These are phyloP conservation scores for Fusarium lateritium DNA, from an alignment of 2,329 filamentous ascomycete genomes.

Conservation along the genomic window DNA sequence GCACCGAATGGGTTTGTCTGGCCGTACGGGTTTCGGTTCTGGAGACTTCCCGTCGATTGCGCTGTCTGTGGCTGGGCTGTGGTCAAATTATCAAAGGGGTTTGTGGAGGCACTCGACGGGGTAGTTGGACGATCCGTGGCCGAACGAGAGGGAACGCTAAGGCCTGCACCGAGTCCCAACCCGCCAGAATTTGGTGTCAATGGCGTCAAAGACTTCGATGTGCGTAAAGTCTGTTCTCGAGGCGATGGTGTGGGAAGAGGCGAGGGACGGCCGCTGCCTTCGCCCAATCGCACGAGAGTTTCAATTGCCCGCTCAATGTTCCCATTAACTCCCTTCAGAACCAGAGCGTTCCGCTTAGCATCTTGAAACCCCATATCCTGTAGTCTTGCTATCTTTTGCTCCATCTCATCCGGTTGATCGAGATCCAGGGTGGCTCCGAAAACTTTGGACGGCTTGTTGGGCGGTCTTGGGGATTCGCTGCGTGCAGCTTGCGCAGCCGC, in stretches of 20 bases:
- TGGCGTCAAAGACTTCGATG: constrained; percentile 70
- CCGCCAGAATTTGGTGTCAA: constrained; percentile 57
- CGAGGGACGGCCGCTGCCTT: constrained; percentile 67
- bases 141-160: constrained; percentile 52
- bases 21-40: constrained; percentile 69
- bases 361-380: constrained; percentile 95
- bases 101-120: constrained; percentile 67
- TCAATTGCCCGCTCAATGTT: constrained; percentile 91
- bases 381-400: constrained; percentile 82
- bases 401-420: constrained; percentile 71
- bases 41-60: constrained; percentile 74
- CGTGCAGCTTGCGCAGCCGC: constrained; percentile 48
- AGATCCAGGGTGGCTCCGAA: constrained; percentile 78
- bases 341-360: constrained; percentile 82
- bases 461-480: constrained; percentile 57
- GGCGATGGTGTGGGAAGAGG: constrained; percentile 57
- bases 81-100: constrained; percentile 76
- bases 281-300: constrained; percentile 85
- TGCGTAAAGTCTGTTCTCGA: constrained; percentile 63
- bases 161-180: constrained; percentile 51
- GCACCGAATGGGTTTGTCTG: constrained; percentile 79
- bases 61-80: constrained; percentile 72
- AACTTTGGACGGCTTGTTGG: constrained; percentile 76
- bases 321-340: constrained; percentile 86
- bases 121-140: constrained; percentile 55